Percentiles rank a stretch among this genome's conserved stretches.
Evolutionary conservation across 2,329 filamentous ascomycete species (phyloP).

Genomic region (Keithomyces neogunnii): DNA sequence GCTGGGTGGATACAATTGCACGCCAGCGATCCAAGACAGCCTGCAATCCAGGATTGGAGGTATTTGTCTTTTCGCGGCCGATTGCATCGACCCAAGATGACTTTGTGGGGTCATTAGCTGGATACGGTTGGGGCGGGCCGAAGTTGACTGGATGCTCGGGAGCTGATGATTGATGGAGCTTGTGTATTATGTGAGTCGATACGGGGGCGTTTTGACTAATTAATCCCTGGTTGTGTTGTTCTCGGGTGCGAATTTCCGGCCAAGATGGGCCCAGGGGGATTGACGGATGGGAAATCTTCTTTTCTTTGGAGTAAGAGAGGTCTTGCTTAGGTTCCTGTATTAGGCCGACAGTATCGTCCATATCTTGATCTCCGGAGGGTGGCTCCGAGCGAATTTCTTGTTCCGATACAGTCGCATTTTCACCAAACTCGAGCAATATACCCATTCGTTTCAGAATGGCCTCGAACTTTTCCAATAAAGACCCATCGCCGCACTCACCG

Average conservation of each 20-base stretch:
- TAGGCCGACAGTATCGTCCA: background rate
- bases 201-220: background rate
- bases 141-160: background rate
- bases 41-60: slow-evolving; percentile 1
- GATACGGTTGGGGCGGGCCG: background rate
- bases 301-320: background rate
- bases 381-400: background rate
- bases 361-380: background rate
- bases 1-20: background rate
- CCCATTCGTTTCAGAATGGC: slow-evolving; percentile 59
- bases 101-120: background rate
- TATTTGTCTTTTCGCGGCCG: background rate
- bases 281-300: background rate
- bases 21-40: slow-evolving; percentile 14
- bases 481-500: slow-evolving; percentile 47
- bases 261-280: background rate
- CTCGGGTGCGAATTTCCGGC: background rate
- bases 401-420: slow-evolving; percentile 15
- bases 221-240: background rate
- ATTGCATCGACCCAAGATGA: background rate
- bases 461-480: slow-evolving; percentile 62
- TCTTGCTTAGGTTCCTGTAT: background rate
- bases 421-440: slow-evolving; percentile 59
- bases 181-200: background rate
- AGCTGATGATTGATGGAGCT: background rate